Percentiles rank a stretch among this genome's conserved stretches.
phyloP scores from a whole-genome alignment of 257 asterid species.

The Parsonsia alboflavescens region DNA sequence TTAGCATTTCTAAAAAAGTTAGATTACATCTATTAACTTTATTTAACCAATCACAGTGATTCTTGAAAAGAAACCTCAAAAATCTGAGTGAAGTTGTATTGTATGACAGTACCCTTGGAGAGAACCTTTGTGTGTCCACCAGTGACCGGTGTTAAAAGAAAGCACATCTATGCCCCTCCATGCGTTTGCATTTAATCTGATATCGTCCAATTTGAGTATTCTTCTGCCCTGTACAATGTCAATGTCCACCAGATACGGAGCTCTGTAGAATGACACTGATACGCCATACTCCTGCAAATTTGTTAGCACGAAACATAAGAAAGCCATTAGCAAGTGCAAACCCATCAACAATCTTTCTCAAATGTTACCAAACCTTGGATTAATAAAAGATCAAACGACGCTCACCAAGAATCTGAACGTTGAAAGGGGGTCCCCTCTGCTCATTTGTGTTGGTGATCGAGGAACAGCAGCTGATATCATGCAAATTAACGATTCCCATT shows the following conservation, averaged over 20 bases:
- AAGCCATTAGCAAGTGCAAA: neutral
- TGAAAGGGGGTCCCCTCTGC: slow-evolving; percentile 69
- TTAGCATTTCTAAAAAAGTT: neutral
- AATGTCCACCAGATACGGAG: slow-evolving; percentile 85
- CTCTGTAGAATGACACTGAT: slow-evolving; percentile 71
- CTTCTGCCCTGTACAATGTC: slow-evolving; percentile 65
- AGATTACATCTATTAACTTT: neutral
- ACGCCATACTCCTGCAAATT: slow-evolving; percentile 65
- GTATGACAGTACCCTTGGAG: slow-evolving; percentile 62
- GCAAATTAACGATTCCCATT: slow-evolving; percentile 85
- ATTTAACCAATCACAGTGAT: neutral
- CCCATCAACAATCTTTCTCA: neutral
- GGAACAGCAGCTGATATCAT: slow-evolving; percentile 63
- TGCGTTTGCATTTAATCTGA: slow-evolving; percentile 65
- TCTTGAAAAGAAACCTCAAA: neutral
- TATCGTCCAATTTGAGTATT: slow-evolving; percentile 75
- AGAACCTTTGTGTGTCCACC: slow-evolving; percentile 91
- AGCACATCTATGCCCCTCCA: slow-evolving; percentile 83
- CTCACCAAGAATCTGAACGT: slow-evolving; percentile 65
- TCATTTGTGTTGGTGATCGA: slow-evolving; percentile 52
- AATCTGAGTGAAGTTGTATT: neutral
- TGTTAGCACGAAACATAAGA: neutral
- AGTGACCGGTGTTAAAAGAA: slow-evolving; percentile 90
- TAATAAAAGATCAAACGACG: neutral
- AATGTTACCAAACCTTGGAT: neutral